phyloP scores from a whole-genome alignment of 768 basidiomycete species.

The Candolleomyces aberdarensis region DNA sequence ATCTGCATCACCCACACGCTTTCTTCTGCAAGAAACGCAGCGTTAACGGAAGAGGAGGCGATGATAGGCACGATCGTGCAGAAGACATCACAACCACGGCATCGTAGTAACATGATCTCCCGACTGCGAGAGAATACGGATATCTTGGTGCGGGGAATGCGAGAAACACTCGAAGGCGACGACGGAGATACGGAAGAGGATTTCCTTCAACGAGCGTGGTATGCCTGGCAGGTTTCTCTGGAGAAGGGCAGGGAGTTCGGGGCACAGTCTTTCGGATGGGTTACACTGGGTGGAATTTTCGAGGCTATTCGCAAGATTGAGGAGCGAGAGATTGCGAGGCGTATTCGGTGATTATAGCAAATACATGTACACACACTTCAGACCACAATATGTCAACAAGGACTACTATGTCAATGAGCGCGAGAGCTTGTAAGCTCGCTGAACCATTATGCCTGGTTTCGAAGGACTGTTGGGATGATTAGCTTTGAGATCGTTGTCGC shows the following conservation, averaged over 20 bases:
- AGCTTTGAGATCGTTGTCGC: conserved; percentile 23
- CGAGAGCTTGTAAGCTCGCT: conserved; percentile 11
- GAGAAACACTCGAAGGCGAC: conserved; percentile 49
- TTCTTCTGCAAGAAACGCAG: conserved; percentile 35
- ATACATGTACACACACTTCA: conserved; percentile 5
- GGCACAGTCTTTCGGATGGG: conserved; percentile 59
- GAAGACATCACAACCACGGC: conserved; percentile 55
- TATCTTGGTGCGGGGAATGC: conserved; percentile 46
- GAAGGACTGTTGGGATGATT: conserved; percentile 53
- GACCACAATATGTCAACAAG: not conserved
- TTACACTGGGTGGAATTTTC: conserved; percentile 56
- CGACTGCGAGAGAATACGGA: conserved; percentile 55
- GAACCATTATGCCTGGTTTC: conserved; percentile 57
- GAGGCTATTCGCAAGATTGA: conserved; percentile 50
- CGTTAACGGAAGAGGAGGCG: conserved; percentile 61
- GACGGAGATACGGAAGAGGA: conserved; percentile 37
- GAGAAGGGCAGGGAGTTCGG: conserved; percentile 42
- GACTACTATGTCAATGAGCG: conserved; percentile 8
- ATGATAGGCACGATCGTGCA: conserved; percentile 65
- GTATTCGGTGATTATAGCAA: conserved; percentile 1
- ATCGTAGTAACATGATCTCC: conserved; percentile 50
- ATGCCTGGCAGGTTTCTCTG: conserved; percentile 49
- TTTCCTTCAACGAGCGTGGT: conserved; percentile 48
- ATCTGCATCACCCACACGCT: conserved; percentile 49
- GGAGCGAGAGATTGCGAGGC: conserved; percentile 20